Percentiles rank a stretch among this genome's conserved stretches.
These are phyloP conservation scores for Saccharomycopsis vini DNA, from an alignment of 805 yeast species.

Conservation along the genomic window DNA sequence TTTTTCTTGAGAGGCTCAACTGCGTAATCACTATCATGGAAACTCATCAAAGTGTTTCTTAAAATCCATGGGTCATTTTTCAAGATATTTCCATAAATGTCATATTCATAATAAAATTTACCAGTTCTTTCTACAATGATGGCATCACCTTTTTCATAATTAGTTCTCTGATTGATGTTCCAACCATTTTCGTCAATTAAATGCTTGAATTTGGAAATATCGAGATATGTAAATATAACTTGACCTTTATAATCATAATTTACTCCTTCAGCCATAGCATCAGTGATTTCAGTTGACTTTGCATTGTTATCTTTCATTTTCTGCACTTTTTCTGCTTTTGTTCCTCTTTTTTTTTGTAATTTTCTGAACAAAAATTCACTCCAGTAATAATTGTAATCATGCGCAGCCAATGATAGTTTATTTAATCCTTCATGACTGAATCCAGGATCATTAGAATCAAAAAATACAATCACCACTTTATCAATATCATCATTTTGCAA, in stretches of 20 bases:
- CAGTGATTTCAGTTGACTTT: conserved; percentile 34
- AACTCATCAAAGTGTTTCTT: conserved; percentile 33
- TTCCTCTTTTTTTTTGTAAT: conserved; percentile 25
- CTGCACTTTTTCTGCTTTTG: conserved; percentile 37
- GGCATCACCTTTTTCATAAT: conserved; percentile 44
- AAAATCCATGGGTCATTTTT: conserved; percentile 26
- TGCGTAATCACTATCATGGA: conserved; percentile 22
- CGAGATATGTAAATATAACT: conserved; percentile 41
- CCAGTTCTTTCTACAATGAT: conserved; percentile 39
- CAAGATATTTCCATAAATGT: conserved; percentile 31
- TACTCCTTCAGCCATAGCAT: conserved; percentile 41
- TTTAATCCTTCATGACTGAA: conserved; percentile 25
- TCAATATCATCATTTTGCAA: conserved; percentile 29
- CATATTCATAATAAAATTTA: conserved; percentile 28
- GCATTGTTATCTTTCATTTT: conserved; percentile 37
- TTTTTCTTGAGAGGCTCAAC: conserved; percentile 22
- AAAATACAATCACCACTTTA: conserved; percentile 39
- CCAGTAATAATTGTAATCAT: conserved; percentile 39
- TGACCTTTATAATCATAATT: conserved; percentile 36
- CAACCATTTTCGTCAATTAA: conserved; percentile 19
- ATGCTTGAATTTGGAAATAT: conserved; percentile 32
- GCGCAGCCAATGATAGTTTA: conserved; percentile 35
- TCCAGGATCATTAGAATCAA: conserved; percentile 29
- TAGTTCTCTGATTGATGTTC: conserved; percentile 31
- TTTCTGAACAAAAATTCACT: conserved; percentile 26